These are phyloP conservation scores for Aspergillus tanneri DNA, from an alignment of 2,329 filamentous ascomycete genomes.

Conservation along the genomic window DNA sequence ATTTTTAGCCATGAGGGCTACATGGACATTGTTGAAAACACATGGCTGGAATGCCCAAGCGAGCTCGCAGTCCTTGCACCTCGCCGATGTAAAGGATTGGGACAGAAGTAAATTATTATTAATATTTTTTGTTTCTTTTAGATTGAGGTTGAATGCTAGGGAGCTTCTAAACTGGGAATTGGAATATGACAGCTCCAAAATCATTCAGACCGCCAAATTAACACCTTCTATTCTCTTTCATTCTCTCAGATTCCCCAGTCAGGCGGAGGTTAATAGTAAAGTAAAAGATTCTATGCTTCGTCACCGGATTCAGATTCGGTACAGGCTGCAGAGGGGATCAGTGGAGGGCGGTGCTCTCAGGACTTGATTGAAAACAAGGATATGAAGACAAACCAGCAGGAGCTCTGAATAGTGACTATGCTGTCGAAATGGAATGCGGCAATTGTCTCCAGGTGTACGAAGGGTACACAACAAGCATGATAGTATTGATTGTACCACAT, in stretches of 20 bases:
- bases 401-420: background rate
- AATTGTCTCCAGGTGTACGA: background rate
- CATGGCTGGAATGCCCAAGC: background rate
- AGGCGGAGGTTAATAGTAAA: too few relatives aligned
- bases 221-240: background rate
- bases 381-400: background rate
- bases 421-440: conserved; percentile 2
- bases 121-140: too few relatives aligned
- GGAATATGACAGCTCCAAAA: background rate
- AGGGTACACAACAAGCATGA: conserved; percentile 1
- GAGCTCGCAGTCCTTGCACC: too few relatives aligned
- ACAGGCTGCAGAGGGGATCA: background rate
- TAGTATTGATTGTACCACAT: conserved; percentile 4
- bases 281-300: too few relatives aligned
- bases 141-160: too few relatives aligned
- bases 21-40: too few relatives aligned
- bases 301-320: background rate
- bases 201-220: conserved; percentile 4
- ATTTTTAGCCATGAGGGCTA: background rate
- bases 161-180: background rate
- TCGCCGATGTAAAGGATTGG: too few relatives aligned
- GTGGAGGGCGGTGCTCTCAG: background rate
- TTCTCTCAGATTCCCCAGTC: background rate
- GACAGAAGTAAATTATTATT: too few relatives aligned
- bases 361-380: background rate